phyloP scores from a whole-genome alignment of 345 rosid genomes.

The Streptanthus diversifolius region DNA sequence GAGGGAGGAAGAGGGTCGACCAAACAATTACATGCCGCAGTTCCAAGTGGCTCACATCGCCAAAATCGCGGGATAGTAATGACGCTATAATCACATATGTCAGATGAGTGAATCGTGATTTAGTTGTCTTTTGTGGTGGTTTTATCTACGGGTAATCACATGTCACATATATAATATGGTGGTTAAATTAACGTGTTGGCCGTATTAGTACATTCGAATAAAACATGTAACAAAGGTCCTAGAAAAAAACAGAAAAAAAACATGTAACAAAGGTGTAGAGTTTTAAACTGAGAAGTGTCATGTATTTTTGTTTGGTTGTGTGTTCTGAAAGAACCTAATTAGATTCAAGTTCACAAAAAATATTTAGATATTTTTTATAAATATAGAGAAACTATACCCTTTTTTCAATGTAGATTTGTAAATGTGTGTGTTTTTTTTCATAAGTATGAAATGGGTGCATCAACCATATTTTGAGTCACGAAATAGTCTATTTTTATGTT shows the following conservation, averaged over 20 bases:
- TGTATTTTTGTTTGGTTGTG: neutral
- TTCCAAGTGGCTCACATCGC: constrained; percentile 50
- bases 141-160: neutral
- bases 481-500: neutral
- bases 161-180: neutral
- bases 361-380: no score
- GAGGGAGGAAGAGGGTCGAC: constrained; percentile 47
- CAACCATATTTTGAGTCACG: neutral
- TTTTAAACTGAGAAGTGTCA: neutral
- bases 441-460: neutral
- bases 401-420: neutral
- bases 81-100: neutral
- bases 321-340: no score
- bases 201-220: no score
- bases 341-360: no score
- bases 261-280: neutral
- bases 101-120: neutral
- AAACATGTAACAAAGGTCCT: no score
- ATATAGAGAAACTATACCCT: no score
- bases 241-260: neutral
- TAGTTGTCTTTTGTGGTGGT: neutral
- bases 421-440: neutral
- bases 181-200: neutral
- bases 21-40: constrained; percentile 56
- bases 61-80: constrained; percentile 9